These are phyloP conservation scores for Mycena indigotica DNA, from an alignment of 768 basidiomycete species.

Conservation along the genomic window DNA sequence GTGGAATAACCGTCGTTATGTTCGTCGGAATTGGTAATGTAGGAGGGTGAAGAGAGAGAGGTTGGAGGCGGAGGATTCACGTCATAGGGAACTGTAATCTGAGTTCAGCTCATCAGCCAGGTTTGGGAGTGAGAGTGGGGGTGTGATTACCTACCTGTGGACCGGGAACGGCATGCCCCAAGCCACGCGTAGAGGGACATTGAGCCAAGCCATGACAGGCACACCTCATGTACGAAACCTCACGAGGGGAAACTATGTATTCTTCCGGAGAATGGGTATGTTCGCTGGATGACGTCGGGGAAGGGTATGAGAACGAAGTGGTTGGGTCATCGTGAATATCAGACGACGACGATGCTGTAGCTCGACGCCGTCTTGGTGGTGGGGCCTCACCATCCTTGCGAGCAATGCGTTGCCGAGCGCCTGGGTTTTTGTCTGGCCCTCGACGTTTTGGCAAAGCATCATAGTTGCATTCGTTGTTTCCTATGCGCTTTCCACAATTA, in stretches of 20 bases:
- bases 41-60: constrained; percentile 19
- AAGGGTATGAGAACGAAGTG: constrained; percentile 21
- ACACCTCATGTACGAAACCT: constrained; percentile 21
- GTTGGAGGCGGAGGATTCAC: constrained; percentile 17
- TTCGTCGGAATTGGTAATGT: constrained; percentile 35
- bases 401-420: constrained; percentile 68
- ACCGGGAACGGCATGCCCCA: constrained; percentile 1
- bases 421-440: constrained; percentile 80
- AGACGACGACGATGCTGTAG: constrained; percentile 16
- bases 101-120: constrained; percentile 16
- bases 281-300: constrained; percentile 21
- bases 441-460: constrained; percentile 75
- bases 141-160: constrained; percentile 19
- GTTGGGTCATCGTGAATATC: constrained; percentile 3
- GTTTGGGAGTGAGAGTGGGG: neutral
- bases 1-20: constrained; percentile 22
- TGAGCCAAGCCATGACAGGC: constrained; percentile 34
- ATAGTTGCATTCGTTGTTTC: constrained; percentile 58
- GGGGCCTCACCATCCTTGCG: constrained; percentile 42
- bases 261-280: constrained; percentile 15
- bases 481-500: constrained; percentile 63
- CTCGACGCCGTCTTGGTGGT: constrained; percentile 39
- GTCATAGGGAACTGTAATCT: constrained; percentile 20
- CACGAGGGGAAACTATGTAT: constrained; percentile 17
- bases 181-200: constrained; percentile 24